phyloP scores from a whole-genome alignment of 352 stramenopile genomes.

The Pythium scleroteichum region DNA sequence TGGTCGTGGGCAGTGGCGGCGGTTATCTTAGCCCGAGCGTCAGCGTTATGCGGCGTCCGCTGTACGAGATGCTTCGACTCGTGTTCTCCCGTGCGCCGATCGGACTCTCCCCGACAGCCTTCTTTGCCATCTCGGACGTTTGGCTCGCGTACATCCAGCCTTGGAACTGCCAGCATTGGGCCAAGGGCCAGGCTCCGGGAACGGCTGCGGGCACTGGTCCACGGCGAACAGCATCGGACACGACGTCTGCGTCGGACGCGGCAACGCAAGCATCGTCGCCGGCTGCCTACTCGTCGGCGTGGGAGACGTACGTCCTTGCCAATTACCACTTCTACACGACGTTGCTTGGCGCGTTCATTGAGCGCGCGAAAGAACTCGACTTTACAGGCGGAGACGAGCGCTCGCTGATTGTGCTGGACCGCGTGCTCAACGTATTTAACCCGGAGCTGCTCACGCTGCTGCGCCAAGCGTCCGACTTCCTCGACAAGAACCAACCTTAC shows the following conservation, averaged over 20 bases:
- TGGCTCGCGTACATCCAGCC: constrained; percentile 88
- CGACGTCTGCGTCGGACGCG: constrained; percentile 2
- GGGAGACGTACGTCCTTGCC: constrained; percentile 81
- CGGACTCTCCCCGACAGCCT: constrained; percentile 74
- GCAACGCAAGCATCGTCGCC: neutral
- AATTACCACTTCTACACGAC: constrained; percentile 91
- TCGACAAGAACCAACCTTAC: constrained; percentile 75
- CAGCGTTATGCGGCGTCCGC: constrained; percentile 63
- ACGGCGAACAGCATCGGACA: constrained; percentile 1
- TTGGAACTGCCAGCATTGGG: constrained; percentile 77
- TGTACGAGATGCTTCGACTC: constrained; percentile 84
- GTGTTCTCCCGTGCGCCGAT: constrained; percentile 84
- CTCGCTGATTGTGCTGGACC: constrained; percentile 62
- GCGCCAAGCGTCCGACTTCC: constrained; percentile 50
- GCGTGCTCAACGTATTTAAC: constrained; percentile 72
- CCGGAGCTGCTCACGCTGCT: constrained; percentile 66
- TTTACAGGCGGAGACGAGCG: constrained; percentile 68
- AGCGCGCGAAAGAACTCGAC: constrained; percentile 83
- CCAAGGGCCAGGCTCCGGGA: constrained; percentile 21
- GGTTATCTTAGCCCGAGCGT: constrained; percentile 76
- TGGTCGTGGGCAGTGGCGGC: constrained; percentile 42
- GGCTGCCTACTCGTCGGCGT: constrained; percentile 50
- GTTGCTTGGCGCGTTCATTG: constrained; percentile 75
- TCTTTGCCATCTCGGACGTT: constrained; percentile 80
- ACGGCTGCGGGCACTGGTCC: neutral